These are phyloP conservation scores for Termitomyces titanicus DNA, from an alignment of 768 basidiomycete genomes.

Conservation along the genomic window DNA sequence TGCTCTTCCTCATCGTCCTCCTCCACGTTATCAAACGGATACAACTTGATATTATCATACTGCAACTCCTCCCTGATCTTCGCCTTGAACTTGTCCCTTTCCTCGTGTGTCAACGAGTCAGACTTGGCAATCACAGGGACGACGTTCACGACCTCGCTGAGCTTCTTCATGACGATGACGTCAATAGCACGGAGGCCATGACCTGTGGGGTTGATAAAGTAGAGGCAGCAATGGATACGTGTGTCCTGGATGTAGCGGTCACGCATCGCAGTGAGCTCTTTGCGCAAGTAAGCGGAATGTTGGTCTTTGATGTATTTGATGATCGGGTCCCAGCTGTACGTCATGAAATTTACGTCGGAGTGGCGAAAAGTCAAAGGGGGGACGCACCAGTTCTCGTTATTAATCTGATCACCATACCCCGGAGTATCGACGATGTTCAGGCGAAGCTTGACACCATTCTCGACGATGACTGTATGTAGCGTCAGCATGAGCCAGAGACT, in stretches of 20 bases:
- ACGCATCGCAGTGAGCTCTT: conserved; percentile 97
- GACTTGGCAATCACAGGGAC: conserved; percentile 99
- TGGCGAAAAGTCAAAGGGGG: not conserved
- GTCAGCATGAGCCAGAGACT: not conserved
- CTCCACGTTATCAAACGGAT: conserved; percentile 90
- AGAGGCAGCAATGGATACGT: conserved; percentile 95
- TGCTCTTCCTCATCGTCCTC: conserved; percentile 93
- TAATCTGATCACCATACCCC: conserved; percentile 96
- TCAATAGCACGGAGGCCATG: conserved; percentile 96
- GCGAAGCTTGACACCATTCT: conserved; percentile 92
- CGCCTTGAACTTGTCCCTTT: conserved; percentile 89
- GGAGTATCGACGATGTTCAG: conserved; percentile 99
- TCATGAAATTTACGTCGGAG: not conserved
- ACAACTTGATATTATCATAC: conserved; percentile 89
- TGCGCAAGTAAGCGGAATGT: conserved; percentile 97
- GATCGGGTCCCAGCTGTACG: conserved; percentile 93
- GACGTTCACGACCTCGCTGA: conserved; percentile 98
- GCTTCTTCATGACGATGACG: conserved; percentile 98
- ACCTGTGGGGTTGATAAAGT: conserved; percentile 99
- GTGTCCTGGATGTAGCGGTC: conserved; percentile 99
- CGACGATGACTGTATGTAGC: conserved; percentile 73
- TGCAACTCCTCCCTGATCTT: conserved; percentile 94
- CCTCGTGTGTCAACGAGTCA: conserved; percentile 90
- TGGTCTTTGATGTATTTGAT: conserved; percentile 99
- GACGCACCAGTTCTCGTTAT: conserved; percentile 95